Conservation (phyloP, 352 stramenopile genomes). For the Globisporangium alternatum region DNA sequence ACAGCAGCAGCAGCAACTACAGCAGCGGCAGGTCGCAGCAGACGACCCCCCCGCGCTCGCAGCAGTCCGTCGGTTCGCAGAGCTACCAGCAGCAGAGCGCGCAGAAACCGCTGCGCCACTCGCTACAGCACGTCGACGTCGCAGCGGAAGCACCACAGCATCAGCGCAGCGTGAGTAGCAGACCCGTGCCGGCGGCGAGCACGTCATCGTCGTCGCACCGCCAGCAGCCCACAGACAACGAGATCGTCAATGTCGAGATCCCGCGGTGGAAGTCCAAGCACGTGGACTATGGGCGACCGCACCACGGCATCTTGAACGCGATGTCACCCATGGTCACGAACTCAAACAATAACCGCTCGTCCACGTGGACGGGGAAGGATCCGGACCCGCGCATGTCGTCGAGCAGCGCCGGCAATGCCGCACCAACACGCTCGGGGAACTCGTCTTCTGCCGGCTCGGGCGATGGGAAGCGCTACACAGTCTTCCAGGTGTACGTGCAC, state of each 20-base stretch:
- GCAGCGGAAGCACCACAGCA: not conserved
- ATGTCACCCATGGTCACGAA: conserved; percentile 25
- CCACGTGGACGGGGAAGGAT: conserved; percentile 58
- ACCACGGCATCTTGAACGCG: conserved; percentile 28
- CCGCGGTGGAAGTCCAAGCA: conserved; percentile 64
- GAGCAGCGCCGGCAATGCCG: conserved; percentile 8
- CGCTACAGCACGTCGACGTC: conserved; percentile 44
- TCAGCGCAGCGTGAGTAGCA: conserved; percentile 8
- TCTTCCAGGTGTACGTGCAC: conserved; percentile 78
- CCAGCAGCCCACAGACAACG: conserved; percentile 27
- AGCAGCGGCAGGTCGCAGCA: conserved; percentile 6
- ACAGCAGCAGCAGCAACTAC: not conserved
- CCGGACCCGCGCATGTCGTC: conserved; percentile 20
- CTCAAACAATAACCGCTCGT: conserved; percentile 24
- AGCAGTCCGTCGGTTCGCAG: conserved; percentile 11
- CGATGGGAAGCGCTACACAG: conserved; percentile 66
- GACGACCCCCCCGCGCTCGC: not conserved
- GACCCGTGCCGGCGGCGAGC: conserved; percentile 2
- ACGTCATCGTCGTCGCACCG: conserved; percentile 12
- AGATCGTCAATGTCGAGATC: conserved; percentile 76
- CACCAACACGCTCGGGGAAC: not conserved
- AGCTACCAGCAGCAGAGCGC: conserved; percentile 33
- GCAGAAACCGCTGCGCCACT: conserved; percentile 42
- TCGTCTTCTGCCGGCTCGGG: conserved; percentile 18
- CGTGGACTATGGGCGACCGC: conserved; percentile 28